Evolutionary conservation across 495 filamentous ascomycete species (phyloP).

Genomic region (Patellaria atrata): DNA sequence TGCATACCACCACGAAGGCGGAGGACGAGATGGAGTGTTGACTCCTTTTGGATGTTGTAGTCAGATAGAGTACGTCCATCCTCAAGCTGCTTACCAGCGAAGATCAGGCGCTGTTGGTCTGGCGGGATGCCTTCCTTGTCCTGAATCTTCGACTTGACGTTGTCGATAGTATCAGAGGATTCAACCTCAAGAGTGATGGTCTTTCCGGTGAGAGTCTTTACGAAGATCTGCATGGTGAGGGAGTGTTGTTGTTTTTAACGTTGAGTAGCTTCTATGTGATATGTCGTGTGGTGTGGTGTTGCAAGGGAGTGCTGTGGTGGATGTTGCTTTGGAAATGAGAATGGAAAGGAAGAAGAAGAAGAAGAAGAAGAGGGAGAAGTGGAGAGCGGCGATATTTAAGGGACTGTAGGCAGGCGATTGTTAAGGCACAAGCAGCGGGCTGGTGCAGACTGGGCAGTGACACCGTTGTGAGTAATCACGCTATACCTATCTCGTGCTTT

Average conservation of each 20-base stretch:
- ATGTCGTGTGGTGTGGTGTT: background rate
- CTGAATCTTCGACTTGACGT: constrained; percentile 97
- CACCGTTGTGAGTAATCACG: constrained; percentile 2
- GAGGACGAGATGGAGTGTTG: constrained; percentile 86
- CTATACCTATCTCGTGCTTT: too few relatives aligned
- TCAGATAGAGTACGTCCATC: constrained; percentile 92
- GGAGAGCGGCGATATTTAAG: constrained; percentile 9
- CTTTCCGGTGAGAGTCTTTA: constrained; percentile 96
- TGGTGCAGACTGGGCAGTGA: too few relatives aligned
- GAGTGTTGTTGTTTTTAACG: constrained; percentile 12
- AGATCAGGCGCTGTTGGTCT: constrained; percentile 97
- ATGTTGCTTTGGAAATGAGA: constrained; percentile 1
- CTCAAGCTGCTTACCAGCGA: constrained; percentile 95
- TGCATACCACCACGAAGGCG: constrained; percentile 99
- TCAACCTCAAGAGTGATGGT: constrained; percentile 99
- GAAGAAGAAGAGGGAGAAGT: constrained; percentile 2
- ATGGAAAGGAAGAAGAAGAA: constrained; percentile 8
- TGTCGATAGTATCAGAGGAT: constrained; percentile 96
- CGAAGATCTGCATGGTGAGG: constrained; percentile 85
- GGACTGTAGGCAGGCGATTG: constrained; percentile 11
- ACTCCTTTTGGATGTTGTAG: constrained; percentile 99
- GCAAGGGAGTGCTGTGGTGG: constrained; percentile 5
- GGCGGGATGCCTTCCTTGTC: constrained; percentile 99
- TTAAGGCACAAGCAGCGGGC: constrained; percentile 8
- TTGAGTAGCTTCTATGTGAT: background rate